A percentile compares a stretch with the other conserved stretches of the same genome.
phyloP scores from a whole-genome alignment of 2,329 filamentous ascomycete species.

The Bisporella sp. region DNA sequence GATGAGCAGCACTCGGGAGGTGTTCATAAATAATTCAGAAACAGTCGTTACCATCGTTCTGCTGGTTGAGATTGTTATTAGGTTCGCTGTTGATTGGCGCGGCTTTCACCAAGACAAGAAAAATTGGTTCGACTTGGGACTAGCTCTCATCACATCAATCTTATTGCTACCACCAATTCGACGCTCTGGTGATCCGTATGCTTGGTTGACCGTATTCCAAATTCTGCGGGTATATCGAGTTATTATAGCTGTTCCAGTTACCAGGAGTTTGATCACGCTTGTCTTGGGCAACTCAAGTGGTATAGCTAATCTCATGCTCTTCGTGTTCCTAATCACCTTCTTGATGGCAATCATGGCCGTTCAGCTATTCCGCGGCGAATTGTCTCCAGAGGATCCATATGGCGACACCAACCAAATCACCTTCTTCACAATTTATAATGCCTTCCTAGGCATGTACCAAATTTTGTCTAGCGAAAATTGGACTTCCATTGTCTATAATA shows the following conservation, averaged over 20 bases:
- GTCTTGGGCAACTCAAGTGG: conserved; percentile 88
- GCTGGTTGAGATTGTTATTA: conserved; percentile 73
- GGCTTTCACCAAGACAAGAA: conserved; percentile 65
- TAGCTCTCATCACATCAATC: conserved; percentile 75
- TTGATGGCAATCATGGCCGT: conserved; percentile 88
- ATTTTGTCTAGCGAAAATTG: conserved; percentile 94
- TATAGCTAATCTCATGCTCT: conserved; percentile 90
- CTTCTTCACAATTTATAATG: conserved; percentile 89
- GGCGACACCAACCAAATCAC: conserved; percentile 62
- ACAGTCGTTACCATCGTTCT: conserved; percentile 70
- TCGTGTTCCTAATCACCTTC: conserved; percentile 94
- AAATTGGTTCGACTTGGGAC: conserved; percentile 73
- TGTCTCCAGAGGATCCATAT: conserved; percentile 55
- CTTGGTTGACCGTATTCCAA: conserved; percentile 89
- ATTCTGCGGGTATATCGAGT: conserved; percentile 88
- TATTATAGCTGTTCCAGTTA: conserved; percentile 82
- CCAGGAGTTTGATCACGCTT: conserved; percentile 74
- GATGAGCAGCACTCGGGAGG: conserved; percentile 56
- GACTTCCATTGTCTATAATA: conserved; percentile 80
- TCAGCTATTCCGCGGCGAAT: conserved; percentile 84
- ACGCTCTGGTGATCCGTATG: conserved; percentile 64
- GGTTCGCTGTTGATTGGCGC: conserved; percentile 74
- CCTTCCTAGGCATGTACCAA: conserved; percentile 97
- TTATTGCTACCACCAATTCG: conserved; percentile 82
- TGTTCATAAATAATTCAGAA: conserved; percentile 67